Percentiles rank a stretch among this genome's conserved stretches.
These are phyloP conservation scores for Ambrosiella xylebori DNA, from an alignment of 2,329 filamentous ascomycete genomes.

Conservation along the genomic window DNA sequence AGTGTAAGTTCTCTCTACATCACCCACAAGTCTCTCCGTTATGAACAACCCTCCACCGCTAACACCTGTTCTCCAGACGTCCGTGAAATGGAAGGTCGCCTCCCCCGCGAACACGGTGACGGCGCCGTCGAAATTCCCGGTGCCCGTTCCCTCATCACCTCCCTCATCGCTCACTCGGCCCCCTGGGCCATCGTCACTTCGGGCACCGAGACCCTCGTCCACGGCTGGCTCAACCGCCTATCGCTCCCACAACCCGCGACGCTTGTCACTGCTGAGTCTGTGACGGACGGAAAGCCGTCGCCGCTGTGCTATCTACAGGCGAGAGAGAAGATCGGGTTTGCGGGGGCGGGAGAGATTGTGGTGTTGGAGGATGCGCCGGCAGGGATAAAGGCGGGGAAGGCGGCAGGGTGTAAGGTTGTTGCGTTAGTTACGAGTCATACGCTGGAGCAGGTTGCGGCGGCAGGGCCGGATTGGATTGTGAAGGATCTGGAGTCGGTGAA, in stretches of 20 bases:
- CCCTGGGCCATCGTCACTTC: slow-evolving; percentile 82
- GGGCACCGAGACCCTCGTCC: slow-evolving; percentile 49
- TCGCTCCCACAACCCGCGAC: slow-evolving; percentile 46
- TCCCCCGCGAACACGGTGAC: slow-evolving; percentile 59
- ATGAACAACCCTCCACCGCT: not conserved
- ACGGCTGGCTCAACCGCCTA: slow-evolving; percentile 54
- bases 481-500: slow-evolving; percentile 58
- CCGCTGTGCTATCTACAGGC: slow-evolving; percentile 58
- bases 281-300: slow-evolving; percentile 59
- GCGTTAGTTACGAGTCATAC: slow-evolving; percentile 75
- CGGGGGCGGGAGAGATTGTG: slow-evolving; percentile 36
- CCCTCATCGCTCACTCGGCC: slow-evolving; percentile 41
- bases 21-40: not conserved
- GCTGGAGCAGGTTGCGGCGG: slow-evolving; percentile 50
- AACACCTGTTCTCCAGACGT: slow-evolving; percentile 41
- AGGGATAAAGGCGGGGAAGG: slow-evolving; percentile 68
- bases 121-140: slow-evolving; percentile 79
- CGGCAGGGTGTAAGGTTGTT: slow-evolving; percentile 68
- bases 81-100: slow-evolving; percentile 54
- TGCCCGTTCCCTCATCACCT: slow-evolving; percentile 50
- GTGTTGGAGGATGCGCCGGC: slow-evolving; percentile 84
- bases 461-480: slow-evolving; percentile 79
- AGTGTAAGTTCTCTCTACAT: slow-evolving; percentile 45
- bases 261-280: slow-evolving; percentile 60
- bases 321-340: slow-evolving; percentile 39